Evolutionary conservation across 495 filamentous ascomycete genomes (phyloP).

Genomic region (Elasticomyces elasticus): DNA sequence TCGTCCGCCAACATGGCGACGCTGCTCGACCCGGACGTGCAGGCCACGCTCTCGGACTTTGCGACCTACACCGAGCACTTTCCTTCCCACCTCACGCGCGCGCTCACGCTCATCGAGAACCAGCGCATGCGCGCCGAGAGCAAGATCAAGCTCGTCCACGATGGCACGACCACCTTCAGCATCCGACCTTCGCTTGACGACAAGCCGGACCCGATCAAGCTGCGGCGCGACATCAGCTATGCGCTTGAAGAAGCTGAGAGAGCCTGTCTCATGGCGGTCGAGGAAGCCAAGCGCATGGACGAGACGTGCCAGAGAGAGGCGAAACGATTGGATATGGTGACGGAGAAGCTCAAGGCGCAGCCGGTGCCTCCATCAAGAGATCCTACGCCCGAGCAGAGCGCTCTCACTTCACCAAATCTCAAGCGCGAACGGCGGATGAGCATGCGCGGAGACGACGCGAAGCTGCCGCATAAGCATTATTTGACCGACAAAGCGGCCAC

Average conservation of each 20-base stretch:
- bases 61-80: conserved; percentile 93
- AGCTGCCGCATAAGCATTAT: conserved; percentile 1
- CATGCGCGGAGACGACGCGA: conserved; percentile 34
- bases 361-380: conserved; percentile 61
- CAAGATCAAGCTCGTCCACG: conserved; percentile 63
- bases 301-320: conserved; percentile 72
- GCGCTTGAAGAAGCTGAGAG: conserved; percentile 63
- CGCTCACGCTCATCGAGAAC: conserved; percentile 75
- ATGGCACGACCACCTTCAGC: conserved; percentile 63
- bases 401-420: conserved; percentile 36
- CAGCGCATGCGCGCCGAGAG: conserved; percentile 15
- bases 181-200: conserved; percentile 51
- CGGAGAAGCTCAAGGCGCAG: conserved; percentile 69
- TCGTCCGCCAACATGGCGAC: background rate
- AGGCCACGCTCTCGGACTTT: conserved; percentile 88
- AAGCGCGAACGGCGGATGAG: conserved; percentile 31
- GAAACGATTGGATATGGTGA: conserved; percentile 65
- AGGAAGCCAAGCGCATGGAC: conserved; percentile 71
- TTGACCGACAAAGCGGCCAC: conserved; percentile 18
- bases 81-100: conserved; percentile 82
- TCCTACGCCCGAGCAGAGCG: conserved; percentile 43
- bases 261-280: conserved; percentile 65
- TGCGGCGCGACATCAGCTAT: conserved; percentile 69
- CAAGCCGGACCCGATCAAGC: conserved; percentile 42
- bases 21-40: conserved; percentile 69